Evolutionary conservation across 2,329 filamentous ascomycete genomes (phyloP).

Genomic region (Chaetomium sp.): DNA sequence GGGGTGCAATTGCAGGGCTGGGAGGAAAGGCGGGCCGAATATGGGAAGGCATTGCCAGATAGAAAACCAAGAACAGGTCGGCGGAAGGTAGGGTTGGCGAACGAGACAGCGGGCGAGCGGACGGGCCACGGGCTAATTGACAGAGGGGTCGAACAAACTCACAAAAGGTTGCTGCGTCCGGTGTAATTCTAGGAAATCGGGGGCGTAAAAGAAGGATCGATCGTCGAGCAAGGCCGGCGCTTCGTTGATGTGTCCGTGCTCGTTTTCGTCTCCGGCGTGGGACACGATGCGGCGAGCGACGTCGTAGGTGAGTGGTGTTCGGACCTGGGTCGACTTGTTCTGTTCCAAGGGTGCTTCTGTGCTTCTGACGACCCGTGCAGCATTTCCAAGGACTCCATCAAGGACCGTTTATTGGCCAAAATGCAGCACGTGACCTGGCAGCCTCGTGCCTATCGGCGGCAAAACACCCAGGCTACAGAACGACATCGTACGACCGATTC

Average conservation of each 20-base stretch:
- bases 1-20: not conserved
- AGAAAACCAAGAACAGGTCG: not conserved
- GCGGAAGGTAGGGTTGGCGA: conserved; percentile 7
- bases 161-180: conserved; percentile 9
- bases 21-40: not conserved
- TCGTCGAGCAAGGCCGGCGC: not conserved
- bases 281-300: conserved; percentile 11
- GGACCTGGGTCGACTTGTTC: conserved; percentile 19
- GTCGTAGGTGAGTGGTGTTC: conserved; percentile 14
- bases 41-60: conserved; percentile 5
- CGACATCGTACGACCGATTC: not conserved
- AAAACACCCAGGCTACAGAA: not conserved
- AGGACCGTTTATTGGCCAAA: conserved; percentile 11
- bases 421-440: conserved; percentile 12
- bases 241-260: conserved; percentile 3
- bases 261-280: not conserved
- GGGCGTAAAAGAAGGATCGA: not conserved
- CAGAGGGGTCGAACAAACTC: conserved; percentile 18
- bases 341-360: conserved; percentile 16
- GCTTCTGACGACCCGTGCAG: conserved; percentile 17
- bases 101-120: conserved; percentile 12
- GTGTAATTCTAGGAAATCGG: not conserved
- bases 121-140: conserved; percentile 17
- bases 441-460: conserved; percentile 9
- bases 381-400: not conserved